phyloP scores from a whole-genome alignment of 1,284 basidiomycete genomes.

The Ustilago shanxiensis region DNA sequence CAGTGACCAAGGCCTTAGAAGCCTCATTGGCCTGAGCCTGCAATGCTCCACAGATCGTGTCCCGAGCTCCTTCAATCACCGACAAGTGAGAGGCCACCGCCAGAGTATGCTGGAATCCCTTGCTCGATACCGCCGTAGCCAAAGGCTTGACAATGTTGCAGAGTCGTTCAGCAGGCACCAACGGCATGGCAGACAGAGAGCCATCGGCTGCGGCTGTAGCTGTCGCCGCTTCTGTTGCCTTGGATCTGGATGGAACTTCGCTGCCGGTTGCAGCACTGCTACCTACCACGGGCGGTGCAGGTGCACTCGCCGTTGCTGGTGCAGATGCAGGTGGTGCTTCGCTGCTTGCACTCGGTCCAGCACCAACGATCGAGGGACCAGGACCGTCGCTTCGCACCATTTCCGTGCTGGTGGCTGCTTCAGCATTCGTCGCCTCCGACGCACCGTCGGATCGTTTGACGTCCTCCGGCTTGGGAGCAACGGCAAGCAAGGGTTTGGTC shows the following conservation, averaged over 20 bases:
- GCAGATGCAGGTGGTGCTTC: slow-evolving; percentile 11
- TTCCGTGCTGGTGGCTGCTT: slow-evolving; percentile 34
- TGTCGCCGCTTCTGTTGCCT: slow-evolving; percentile 5
- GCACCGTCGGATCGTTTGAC: slow-evolving; percentile 10
- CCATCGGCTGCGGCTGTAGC: slow-evolving; percentile 13
- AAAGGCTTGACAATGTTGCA: slow-evolving; percentile 65
- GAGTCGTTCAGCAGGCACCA: slow-evolving; percentile 60
- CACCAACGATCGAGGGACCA: background rate
- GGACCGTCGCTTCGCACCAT: slow-evolving; percentile 36
- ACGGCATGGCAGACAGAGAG: slow-evolving; percentile 22
- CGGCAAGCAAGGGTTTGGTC: slow-evolving; percentile 59
- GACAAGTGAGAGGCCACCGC: slow-evolving; percentile 65
- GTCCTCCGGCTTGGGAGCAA: slow-evolving; percentile 25
- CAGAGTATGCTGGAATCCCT: slow-evolving; percentile 69
- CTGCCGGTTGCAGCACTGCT: background rate
- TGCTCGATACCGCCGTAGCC: slow-evolving; percentile 62
- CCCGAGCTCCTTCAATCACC: slow-evolving; percentile 57
- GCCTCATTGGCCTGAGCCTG: slow-evolving; percentile 61
- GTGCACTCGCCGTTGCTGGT: slow-evolving; percentile 4
- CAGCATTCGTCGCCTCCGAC: slow-evolving; percentile 10
- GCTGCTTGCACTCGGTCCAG: slow-evolving; percentile 3
- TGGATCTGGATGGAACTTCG: background rate
- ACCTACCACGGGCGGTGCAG: slow-evolving; percentile 8
- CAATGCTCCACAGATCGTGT: slow-evolving; percentile 61
- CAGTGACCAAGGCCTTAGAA: slow-evolving; percentile 47